Base-by-base conservation (phyloP, 1,284 basidiomycete genomes). In the Ganoderma boninense region DNA sequence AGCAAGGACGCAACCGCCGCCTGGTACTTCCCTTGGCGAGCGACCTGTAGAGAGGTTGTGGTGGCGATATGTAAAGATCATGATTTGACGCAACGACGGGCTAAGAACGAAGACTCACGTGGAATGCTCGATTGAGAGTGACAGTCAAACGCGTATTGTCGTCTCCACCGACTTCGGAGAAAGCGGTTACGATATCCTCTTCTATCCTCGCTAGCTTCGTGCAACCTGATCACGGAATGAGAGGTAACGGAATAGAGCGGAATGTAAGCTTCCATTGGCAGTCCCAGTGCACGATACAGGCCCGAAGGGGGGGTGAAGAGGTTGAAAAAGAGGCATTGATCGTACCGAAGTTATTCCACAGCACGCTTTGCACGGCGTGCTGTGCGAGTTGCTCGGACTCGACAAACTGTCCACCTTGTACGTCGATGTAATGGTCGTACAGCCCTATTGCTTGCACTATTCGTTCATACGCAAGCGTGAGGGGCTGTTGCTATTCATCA, bases 281-380 rank as follows among this genome's bases (percentile, higher is more conserved):
- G 32, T 32, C 32, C 32, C 18, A 10, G 38, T 1, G 16, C 23
- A 43, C 16, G 26, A 2, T 8, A 5, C 20, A 60, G 35, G 18
- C 32, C 32, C 57, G 29, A n/a, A 59, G 14, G 18, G 32, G 11
- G 20, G 18, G 20, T 60, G 59, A 60, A 23, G 20, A 35, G 35
- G 59, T 40, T 23, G 20, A 10, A n/a, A 38, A n/a, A 42, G 44
- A 43, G 8, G 60, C 40, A n/a, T 23, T 14, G 18, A 13, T 60
- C 52, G 72, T 71, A 93, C 93, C 94, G 71, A 90, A 84, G 68
- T 87, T 85, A 70, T 81, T 85, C 93, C 94, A 95, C 20, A 92
- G 82, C 57, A 92, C 80, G 29, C 90, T 89, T 76, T 94, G 92
- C 43, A 93, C 90, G 23, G 89, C 86, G 77, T 95, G 92, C 66